Conservation (phyloP, 2,329 filamentous ascomycete genomes). For the Cladorrhinum sp. region DNA sequence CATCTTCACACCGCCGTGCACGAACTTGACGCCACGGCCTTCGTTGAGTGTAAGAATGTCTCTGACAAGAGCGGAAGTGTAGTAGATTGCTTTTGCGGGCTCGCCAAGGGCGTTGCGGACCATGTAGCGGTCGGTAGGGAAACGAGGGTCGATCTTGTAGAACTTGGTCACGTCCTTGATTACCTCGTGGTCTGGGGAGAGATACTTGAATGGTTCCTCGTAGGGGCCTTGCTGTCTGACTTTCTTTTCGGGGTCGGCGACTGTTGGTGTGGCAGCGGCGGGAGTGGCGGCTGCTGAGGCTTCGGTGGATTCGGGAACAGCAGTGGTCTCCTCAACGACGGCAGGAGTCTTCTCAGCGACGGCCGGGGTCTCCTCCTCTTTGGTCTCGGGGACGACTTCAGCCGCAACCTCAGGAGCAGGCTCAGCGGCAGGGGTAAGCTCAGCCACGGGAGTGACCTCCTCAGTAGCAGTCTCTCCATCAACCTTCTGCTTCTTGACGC, state of each 20-base stretch:
- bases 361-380: slow-evolving; percentile 18
- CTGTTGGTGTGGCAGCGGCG: slow-evolving; percentile 29
- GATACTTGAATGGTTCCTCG: slow-evolving; percentile 94
- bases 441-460: slow-evolving; percentile 9
- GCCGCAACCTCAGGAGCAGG: slow-evolving; percentile 10
- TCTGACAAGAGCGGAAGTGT: slow-evolving; percentile 79
- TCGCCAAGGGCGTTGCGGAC: slow-evolving; percentile 88
- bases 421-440: slow-evolving; percentile 9
- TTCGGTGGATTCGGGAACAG: slow-evolving; percentile 19
- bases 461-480: slow-evolving; percentile 28
- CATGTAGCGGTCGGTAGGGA: slow-evolving; percentile 90
- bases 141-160: slow-evolving; percentile 78
- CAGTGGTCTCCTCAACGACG: slow-evolving; percentile 10
- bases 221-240: slow-evolving; percentile 50
- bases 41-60: slow-evolving; percentile 86
- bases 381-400: slow-evolving; percentile 19
- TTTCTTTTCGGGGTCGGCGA: slow-evolving; percentile 39
- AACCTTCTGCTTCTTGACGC: slow-evolving; percentile 42
- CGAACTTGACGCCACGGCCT: slow-evolving; percentile 87
- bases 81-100: slow-evolving; percentile 94
- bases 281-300: slow-evolving; percentile 27
- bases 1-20: slow-evolving; percentile 97
- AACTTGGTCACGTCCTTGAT: slow-evolving; percentile 76
- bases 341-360: slow-evolving; percentile 14
- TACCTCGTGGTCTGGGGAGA: slow-evolving; percentile 69